Evolutionary conservation across 306 rosid species (phyloP).

Genomic region (Cicer pinnatifidum): DNA sequence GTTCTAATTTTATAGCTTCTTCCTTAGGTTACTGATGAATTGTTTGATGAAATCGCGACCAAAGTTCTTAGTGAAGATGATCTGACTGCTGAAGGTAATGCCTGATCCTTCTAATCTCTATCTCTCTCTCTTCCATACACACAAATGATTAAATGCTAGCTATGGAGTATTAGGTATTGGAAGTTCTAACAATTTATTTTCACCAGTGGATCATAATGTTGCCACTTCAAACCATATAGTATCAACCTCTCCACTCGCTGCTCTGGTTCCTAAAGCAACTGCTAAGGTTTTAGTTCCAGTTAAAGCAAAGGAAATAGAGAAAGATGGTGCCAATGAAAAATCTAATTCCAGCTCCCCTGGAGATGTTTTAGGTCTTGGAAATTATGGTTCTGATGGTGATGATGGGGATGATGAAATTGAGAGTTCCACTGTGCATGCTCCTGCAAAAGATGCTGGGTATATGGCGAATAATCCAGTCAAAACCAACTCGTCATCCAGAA

Average conservation of each 20-base stretch:
- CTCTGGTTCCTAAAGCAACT: constrained; percentile 60
- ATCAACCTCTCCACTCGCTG: constrained; percentile 54
- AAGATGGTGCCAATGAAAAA: constrained; percentile 56
- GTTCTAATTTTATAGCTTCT: constrained; percentile 46
- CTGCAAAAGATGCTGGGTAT: constrained; percentile 48
- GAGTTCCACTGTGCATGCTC: constrained; percentile 56
- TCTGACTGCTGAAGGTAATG: constrained; percentile 66
- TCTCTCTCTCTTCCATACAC: background rate
- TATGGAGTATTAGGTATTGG: constrained; percentile 2
- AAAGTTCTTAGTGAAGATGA: constrained; percentile 86
- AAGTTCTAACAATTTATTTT: constrained; percentile 37
- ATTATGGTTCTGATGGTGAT: constrained; percentile 86
- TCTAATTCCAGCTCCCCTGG: constrained; percentile 75
- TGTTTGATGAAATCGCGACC: constrained; percentile 93
- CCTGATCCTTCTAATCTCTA: constrained; percentile 18
- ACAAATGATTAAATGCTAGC: constrained; percentile 5
- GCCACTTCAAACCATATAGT: constrained; percentile 60
- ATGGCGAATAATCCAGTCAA: constrained; percentile 48
- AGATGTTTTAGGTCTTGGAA: constrained; percentile 92
- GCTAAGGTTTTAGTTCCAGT: constrained; percentile 71
- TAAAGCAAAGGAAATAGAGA: constrained; percentile 63
- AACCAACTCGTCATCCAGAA: constrained; percentile 51
- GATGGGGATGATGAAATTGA: constrained; percentile 68
- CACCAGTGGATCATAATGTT: constrained; percentile 55
- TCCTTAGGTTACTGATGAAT: constrained; percentile 88